Evolutionary conservation across 2,329 filamentous ascomycete species (phyloP).

Genomic region (Lasiodiplodia sp.): DNA sequence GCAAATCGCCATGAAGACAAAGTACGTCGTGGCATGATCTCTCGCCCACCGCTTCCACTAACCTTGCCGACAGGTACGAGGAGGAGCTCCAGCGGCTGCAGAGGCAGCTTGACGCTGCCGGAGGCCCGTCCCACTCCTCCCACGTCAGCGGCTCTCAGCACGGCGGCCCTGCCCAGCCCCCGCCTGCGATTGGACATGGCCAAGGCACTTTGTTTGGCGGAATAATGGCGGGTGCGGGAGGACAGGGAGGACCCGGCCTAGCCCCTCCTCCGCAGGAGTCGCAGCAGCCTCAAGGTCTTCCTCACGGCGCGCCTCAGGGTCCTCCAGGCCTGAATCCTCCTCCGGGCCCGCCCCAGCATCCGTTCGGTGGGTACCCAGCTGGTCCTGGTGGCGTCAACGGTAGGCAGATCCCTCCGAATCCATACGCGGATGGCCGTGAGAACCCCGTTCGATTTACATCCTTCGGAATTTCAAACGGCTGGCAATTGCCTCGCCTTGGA

Average conservation of each 20-base stretch:
- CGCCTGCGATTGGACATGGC: constrained; percentile 85
- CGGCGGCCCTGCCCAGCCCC: constrained; percentile 82
- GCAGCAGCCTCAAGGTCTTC: constrained; percentile 65
- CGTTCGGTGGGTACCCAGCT: constrained; percentile 77
- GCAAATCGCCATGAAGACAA: constrained; percentile 86
- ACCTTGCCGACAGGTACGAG: constrained; percentile 76
- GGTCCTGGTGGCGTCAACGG: constrained; percentile 68
- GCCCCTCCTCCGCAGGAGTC: constrained; percentile 72
- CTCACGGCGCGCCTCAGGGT: constrained; percentile 77
- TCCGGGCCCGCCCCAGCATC: constrained; percentile 68
- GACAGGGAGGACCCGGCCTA: constrained; percentile 82
- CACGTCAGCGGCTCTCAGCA: constrained; percentile 76
- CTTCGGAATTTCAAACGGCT: constrained; percentile 21
- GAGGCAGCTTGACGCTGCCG: constrained; percentile 81
- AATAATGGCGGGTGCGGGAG: constrained; percentile 89
- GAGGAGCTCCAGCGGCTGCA: constrained; percentile 86
- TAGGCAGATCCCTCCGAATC: constrained; percentile 47
- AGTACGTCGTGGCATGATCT: constrained; percentile 65
- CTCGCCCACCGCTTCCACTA: neutral
- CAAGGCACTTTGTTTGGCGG: constrained; percentile 90
- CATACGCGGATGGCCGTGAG: constrained; percentile 23
- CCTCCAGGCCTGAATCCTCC: constrained; percentile 68
- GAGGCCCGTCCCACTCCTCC: constrained; percentile 68
- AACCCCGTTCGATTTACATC: constrained; percentile 27
- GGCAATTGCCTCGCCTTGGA: constrained; percentile 22